Evolutionary conservation across 2,329 filamentous ascomycete genomes (phyloP).

Genomic region (Sporothrix protearum): DNA sequence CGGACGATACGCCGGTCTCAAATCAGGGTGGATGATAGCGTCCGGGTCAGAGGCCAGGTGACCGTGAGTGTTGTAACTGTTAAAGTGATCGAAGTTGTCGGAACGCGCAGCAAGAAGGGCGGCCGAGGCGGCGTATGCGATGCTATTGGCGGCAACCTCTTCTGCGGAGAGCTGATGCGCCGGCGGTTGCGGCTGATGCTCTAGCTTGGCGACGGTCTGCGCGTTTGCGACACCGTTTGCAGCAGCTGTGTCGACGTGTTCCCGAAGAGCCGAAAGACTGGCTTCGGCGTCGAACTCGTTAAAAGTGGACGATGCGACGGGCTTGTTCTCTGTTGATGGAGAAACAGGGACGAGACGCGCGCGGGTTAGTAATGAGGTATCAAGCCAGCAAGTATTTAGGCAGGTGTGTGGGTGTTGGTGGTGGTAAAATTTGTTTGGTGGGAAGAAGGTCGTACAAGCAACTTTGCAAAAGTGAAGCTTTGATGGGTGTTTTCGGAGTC

Average conservation of each 20-base stretch:
- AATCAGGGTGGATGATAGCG: conserved; percentile 25
- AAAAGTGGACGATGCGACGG: background rate
- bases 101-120: background rate
- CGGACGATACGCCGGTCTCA: conserved; percentile 17
- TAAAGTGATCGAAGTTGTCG: background rate
- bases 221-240: conserved; percentile 11
- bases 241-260: conserved; percentile 25
- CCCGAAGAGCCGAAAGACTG: conserved; percentile 23
- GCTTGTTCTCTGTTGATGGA: background rate
- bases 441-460: background rate
- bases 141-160: background rate
- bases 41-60: conserved; percentile 18
- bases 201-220: background rate
- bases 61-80: background rate
- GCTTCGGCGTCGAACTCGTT: conserved; percentile 23
- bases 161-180: background rate
- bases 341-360: background rate
- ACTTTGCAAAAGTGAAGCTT: background rate
- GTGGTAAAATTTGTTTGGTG: background rate
- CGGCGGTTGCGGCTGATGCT: background rate
- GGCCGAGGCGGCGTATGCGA: conserved; percentile 21
- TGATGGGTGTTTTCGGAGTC: background rate
- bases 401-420: background rate
- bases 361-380: conserved; percentile 11
- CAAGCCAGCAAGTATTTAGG: background rate